phyloP scores from a whole-genome alignment of 371 early-diverging fungal species.

The Mucor velutinosus region DNA sequence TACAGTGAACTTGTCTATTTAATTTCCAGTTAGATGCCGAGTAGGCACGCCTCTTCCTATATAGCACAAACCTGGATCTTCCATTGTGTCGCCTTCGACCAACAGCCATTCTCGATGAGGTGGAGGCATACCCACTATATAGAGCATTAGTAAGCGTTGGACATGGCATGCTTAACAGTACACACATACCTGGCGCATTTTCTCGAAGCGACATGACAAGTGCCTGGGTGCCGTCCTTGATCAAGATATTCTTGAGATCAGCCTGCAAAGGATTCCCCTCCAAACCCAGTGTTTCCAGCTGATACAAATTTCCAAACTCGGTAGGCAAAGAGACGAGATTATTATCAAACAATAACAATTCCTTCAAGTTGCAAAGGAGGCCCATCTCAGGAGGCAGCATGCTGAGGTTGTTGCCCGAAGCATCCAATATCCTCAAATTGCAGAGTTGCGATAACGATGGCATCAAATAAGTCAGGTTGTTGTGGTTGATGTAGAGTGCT shows the following conservation, averaged over 20 bases:
- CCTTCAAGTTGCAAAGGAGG: conserved; percentile 78
- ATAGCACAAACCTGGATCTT: conserved; percentile 30
- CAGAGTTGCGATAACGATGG: conserved; percentile 70
- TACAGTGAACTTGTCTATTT: conserved; percentile 76
- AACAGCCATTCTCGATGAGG: conserved; percentile 92
- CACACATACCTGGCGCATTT: conserved; percentile 72
- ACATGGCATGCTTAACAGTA: neutral
- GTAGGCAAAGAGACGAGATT: conserved; percentile 84
- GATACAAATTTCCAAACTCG: conserved; percentile 93
- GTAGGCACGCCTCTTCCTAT: neutral
- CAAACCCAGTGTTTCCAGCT: conserved; percentile 90
- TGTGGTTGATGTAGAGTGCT: conserved; percentile 92
- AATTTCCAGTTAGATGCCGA: neutral
- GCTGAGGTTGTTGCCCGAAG: conserved; percentile 90
- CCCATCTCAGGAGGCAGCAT: conserved; percentile 92
- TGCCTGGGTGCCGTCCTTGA: conserved; percentile 87
- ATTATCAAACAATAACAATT: conserved; percentile 95
- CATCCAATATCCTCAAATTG: conserved; percentile 75
- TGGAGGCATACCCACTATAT: conserved; percentile 78
- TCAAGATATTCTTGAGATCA: conserved; percentile 77
- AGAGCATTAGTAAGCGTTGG: conserved; percentile 2
- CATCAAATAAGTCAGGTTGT: conserved; percentile 80
- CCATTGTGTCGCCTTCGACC: conserved; percentile 54
- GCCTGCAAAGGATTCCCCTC: conserved; percentile 97
- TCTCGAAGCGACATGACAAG: conserved; percentile 94